Conservation (phyloP, 495 filamentous ascomycete genomes). For the Cryomyces minteri region DNA sequence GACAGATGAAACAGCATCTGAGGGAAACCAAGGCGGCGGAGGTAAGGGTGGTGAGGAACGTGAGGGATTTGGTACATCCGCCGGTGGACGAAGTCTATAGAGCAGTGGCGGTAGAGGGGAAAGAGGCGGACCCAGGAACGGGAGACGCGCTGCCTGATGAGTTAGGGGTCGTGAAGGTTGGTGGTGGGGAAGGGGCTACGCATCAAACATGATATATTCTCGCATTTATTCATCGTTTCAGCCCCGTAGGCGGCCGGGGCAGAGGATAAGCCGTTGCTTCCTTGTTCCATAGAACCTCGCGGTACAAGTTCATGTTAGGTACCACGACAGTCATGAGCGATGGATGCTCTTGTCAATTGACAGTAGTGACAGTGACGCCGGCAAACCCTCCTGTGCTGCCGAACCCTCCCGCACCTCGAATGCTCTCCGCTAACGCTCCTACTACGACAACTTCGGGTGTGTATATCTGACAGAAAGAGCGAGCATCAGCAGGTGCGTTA, state of each 20-base stretch:
- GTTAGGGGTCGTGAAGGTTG: neutral
- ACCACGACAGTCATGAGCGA: too few species aligned
- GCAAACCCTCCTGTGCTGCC: constrained; percentile 65
- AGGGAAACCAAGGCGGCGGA: constrained; percentile 60
- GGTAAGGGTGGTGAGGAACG: constrained; percentile 57
- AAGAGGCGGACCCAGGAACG: neutral
- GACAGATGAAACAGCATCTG: constrained; percentile 44
- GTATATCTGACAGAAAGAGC: constrained; percentile 36
- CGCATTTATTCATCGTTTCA: too few species aligned
- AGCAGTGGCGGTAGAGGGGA: constrained; percentile 26
- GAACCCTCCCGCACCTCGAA: constrained; percentile 79
- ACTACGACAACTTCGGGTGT: constrained; percentile 84
- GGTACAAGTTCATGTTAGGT: too few species aligned
- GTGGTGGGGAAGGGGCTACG: neutral
- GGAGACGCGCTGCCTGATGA: neutral
- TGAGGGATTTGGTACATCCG: constrained; percentile 41
- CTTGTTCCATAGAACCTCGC: too few species aligned
- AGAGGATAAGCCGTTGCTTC: too few species aligned
- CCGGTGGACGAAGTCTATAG: constrained; percentile 33
- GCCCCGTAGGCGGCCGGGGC: too few species aligned
- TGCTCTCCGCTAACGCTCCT: constrained; percentile 72
- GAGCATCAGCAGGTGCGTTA: constrained; percentile 2
- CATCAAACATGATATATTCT: too few species aligned
- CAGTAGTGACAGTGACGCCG: neutral
- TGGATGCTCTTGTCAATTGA: too few species aligned